phyloP scores from a whole-genome alignment of 352 stramenopile genomes.

The Phytophthora idaei region DNA sequence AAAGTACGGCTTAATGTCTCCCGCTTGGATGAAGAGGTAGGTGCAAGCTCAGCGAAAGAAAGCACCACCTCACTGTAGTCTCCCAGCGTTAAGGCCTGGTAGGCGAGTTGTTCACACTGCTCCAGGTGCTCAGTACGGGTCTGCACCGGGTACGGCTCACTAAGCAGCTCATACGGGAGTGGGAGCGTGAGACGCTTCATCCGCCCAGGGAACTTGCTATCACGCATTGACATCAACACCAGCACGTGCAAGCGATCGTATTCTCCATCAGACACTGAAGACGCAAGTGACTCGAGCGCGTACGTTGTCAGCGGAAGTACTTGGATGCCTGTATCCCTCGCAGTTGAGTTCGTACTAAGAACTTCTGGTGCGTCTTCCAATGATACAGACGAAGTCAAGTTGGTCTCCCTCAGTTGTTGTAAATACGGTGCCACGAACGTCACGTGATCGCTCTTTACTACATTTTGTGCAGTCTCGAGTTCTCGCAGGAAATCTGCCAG shows the following conservation, averaged over 20 bases:
- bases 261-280: slow-evolving; percentile 10
- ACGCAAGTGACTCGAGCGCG: slow-evolving; percentile 43
- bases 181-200: slow-evolving; percentile 73
- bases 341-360: not conserved
- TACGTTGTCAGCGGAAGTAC: slow-evolving; percentile 59
- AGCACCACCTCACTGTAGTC: slow-evolving; percentile 48
- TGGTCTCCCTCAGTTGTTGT: slow-evolving; percentile 55
- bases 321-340: slow-evolving; percentile 29
- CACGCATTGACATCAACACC: slow-evolving; percentile 73
- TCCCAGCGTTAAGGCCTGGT: slow-evolving; percentile 45
- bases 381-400: slow-evolving; percentile 33
- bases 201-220: slow-evolving; percentile 79
- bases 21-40: slow-evolving; percentile 20
- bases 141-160: slow-evolving; percentile 61
- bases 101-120: slow-evolving; percentile 52
- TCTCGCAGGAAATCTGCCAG: slow-evolving; percentile 73
- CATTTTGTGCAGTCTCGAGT: slow-evolving; percentile 60
- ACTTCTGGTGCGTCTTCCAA: slow-evolving; percentile 22
- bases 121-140: slow-evolving; percentile 56
- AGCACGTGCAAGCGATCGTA: slow-evolving; percentile 25
- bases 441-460: slow-evolving; percentile 60
- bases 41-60: slow-evolving; percentile 52
- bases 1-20: slow-evolving; percentile 51
- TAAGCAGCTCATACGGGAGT: slow-evolving; percentile 59
- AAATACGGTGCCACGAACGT: slow-evolving; percentile 81